Evolutionary conservation across 2,329 filamentous ascomycete species (phyloP).

Genomic region (Penicillium sp.): DNA sequence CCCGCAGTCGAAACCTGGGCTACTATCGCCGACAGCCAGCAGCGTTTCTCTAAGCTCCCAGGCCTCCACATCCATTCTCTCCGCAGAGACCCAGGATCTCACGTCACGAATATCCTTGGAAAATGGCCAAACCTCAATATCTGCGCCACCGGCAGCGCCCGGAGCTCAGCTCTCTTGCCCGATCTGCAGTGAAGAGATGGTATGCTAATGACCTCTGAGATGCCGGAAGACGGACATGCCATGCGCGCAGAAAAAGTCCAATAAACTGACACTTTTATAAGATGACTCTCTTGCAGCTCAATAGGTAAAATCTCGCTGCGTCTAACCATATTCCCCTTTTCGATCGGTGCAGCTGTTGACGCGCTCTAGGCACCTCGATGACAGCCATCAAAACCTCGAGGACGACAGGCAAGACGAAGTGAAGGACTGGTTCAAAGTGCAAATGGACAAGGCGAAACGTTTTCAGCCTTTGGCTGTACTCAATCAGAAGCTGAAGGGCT

Average conservation of each 20-base stretch:
- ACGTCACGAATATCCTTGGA: slow-evolving; percentile 72
- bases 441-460: slow-evolving; percentile 85
- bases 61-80: slow-evolving; percentile 64
- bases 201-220: slow-evolving; percentile 35
- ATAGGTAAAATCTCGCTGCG: slow-evolving; percentile 51
- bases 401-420: slow-evolving; percentile 87
- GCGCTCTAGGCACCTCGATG: slow-evolving; percentile 65
- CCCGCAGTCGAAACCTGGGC: slow-evolving; percentile 36
- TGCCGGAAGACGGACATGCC: neutral
- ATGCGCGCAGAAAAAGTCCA: no score
- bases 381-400: slow-evolving; percentile 82
- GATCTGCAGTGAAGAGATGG: slow-evolving; percentile 99
- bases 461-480: slow-evolving; percentile 87
- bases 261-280: slow-evolving; percentile 30
- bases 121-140: slow-evolving; percentile 48
- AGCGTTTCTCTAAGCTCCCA: slow-evolving; percentile 72
- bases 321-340: neutral
- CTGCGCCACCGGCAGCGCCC: slow-evolving; percentile 48
- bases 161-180: slow-evolving; percentile 76
- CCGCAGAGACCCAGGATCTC: slow-evolving; percentile 69
- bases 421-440: slow-evolving; percentile 93
- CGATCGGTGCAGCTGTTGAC: slow-evolving; percentile 17
- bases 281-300: slow-evolving; percentile 88
- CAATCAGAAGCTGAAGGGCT: slow-evolving; percentile 86
- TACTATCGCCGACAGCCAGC: slow-evolving; percentile 62